Evolutionary conservation across 257 asterid genomes (phyloP), one percentile per base, ranked within the genome.

Genomic region (Solanum gracilifrons): DNA sequence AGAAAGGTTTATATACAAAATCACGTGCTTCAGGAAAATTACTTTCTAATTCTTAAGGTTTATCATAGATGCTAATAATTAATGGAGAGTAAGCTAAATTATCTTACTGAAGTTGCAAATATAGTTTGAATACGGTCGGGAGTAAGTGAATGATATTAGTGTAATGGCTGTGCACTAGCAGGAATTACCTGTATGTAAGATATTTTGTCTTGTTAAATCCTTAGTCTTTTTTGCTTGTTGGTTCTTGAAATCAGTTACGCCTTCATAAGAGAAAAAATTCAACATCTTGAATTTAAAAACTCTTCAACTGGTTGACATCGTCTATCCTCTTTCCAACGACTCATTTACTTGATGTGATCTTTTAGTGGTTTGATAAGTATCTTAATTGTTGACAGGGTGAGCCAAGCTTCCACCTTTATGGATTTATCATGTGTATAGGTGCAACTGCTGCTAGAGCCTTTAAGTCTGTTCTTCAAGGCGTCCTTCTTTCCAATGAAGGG

Each of bases 391-490:
- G 69, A 36, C 85, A 80, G 92, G 90, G 92, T 60, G 92, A 90
- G 75, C 92, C 92, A 76, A 90, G 92, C 79, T 90, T 90, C 85
- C 92, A 90, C 86, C 87, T 90, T 39, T 90, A 86, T 87, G 92
- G 92, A 80, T 90, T 90, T 84, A 90, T 90, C 77, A 88, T 90
- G 92, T 90, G 92, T 29, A 62, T 90, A 6, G 87, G 89, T 76
- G 92, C 92, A 60, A 90, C 92, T 69, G 92, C 92, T 66, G 90
- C 92, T 6, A 88, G 92, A 84, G 92, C 92, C 33, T 82, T 90
- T 20, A 90, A 90, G 83, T 90, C 92, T 37, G 92, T 90, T 75
- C 83, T 90, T 80, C 92, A 90, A 83, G 92, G 92, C 15, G 68
- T 90, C 86, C 75, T 90, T 51, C 92, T 90, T 87, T 90, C 92